Evolutionary conservation across 441 rosid genomes (phyloP), one percentile per base, ranked within the genome.

Genomic region (Syzygium syzygioides): DNA sequence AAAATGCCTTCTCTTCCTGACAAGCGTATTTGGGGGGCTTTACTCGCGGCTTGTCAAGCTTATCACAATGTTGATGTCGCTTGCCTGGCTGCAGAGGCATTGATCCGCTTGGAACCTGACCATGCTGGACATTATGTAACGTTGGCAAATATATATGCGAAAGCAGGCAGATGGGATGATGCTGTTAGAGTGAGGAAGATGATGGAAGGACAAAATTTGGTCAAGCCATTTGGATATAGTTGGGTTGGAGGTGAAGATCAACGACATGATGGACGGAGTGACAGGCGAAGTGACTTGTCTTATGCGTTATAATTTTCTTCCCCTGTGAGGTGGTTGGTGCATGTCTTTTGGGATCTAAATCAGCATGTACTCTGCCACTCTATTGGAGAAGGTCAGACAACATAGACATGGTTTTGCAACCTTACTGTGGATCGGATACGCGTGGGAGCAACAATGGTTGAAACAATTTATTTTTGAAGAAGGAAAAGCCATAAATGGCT

Each of bases 101-200:
- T 91, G 59, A 83, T 90, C 41, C 86, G 45, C 64, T 88, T 91
- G 89, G 91, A 91, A 87, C 92, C 91, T 28, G 54, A 90, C 30
- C 52, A 88, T 18, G 89, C 90, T 4, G 92, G 91, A 37, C 92
- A 91, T 56, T 87, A 85, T 60, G 86, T 90, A 18, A 91, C 91
- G 3, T 86, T 90, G 19, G 90, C 92, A 55, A 91, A 90, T 87
- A 87, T 90, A 62, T 87, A 88, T 86, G 90, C 92, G 1, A 86
- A 89, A 87, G 91, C 89, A 34, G 91, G 92, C 62, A 87, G 89
- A 85, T 91, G 91, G 90, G 85, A 85, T 7, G 92, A 90, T 62
- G 91, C 88, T 50, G 89, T 55, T 15, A 85, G 54, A 86, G 89
- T 87, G 28, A 87, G 91, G 62, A 91, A 85, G 87, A 86, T 87